Base-by-base conservation (phyloP, 2,329 filamentous ascomycete species). In the Colletotrichum nymphaeae region DNA sequence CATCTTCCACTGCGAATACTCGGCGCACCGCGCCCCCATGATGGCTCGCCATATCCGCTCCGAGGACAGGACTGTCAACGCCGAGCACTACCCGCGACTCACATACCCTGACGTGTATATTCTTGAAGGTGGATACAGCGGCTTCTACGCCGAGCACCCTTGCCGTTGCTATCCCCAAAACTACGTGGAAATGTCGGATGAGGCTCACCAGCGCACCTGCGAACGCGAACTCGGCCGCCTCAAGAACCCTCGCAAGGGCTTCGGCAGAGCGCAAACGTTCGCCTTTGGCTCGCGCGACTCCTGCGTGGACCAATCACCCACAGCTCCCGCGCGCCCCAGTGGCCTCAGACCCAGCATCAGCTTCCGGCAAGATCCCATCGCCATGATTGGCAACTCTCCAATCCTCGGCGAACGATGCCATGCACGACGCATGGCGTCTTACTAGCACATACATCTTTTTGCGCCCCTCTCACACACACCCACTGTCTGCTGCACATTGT, bases 21-120 rank as follows among this genome's bases (percentile, higher is more conserved):
- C 97, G 42, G 96, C 95, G 52, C 96, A 98, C 82, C 94, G 97
- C 75, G 97, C 97, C 58, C 97, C 97, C 59, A 92, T 98, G 75
- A 98, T 98, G 93, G 97, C 97, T 63, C 95, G 97, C 78, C 95
- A 95, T 82, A 91, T 99, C 74, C 95, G 97, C 76, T 93, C 95
- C 74, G 92, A 94, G 80, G 97, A 99, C 83, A 94, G 97, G 73
- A 91, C 92, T 49, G 88, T 92, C 80, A 99, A 99, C 83, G 91
- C 92, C 67, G 94, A 97, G 82, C 89, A 90, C 76, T 99, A 98
- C 80, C 97, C 97, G 22, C 90, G 88, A 73, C 90, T 99, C 74
- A 95, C 93, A n/a, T 99, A 97, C 80, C 97, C 97, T 2, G 97
- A 99, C 82, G 92, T 98, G 76, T 99, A 99, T 83, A 98, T 99